Evolutionary conservation across 345 rosid genomes (phyloP).

Genomic region (Camelina sativa): DNA sequence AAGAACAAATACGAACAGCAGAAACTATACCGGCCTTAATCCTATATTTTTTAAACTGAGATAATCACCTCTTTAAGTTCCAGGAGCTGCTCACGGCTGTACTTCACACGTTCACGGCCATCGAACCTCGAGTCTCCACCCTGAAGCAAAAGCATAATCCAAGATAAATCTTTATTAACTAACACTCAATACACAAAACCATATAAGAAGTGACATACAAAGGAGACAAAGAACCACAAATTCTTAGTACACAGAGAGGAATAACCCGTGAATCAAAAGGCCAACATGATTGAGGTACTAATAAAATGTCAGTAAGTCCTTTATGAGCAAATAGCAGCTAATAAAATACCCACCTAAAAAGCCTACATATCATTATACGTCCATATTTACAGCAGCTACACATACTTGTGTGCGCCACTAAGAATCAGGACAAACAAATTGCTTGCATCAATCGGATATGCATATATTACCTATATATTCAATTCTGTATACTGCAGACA

Average conservation of each 20-base stretch:
- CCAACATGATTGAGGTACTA: neutral
- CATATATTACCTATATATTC: neutral
- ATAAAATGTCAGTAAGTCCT: constrained; percentile 34
- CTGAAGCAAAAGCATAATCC: constrained; percentile 38
- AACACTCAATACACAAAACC: constrained; percentile 5
- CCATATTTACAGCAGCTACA: constrained; percentile 49
- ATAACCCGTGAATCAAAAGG: neutral
- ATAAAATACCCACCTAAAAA: constrained; percentile 46
- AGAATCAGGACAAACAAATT: constrained; percentile 48
- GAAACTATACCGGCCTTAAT: constrained; percentile 2
- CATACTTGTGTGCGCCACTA: constrained; percentile 45
- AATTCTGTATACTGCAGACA: constrained; percentile 5
- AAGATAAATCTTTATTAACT: constrained; percentile 17
- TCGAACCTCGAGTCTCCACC: constrained; percentile 56
- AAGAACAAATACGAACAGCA: neutral
- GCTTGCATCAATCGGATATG: neutral
- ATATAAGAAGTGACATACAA: neutral
- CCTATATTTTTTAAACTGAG: neutral
- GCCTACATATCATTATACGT: constrained; percentile 26
- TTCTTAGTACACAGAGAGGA: constrained; percentile 5
- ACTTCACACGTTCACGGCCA: constrained; percentile 62
- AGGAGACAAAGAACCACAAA: neutral
- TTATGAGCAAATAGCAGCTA: constrained; percentile 43
- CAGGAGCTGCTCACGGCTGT: constrained; percentile 72
- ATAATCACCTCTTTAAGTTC: constrained; percentile 64